Evolutionary conservation across 2,329 filamentous ascomycete genomes (phyloP), one percentile per base, ranked within the genome.

Genomic region (Tolypocladium pustulatum): DNA sequence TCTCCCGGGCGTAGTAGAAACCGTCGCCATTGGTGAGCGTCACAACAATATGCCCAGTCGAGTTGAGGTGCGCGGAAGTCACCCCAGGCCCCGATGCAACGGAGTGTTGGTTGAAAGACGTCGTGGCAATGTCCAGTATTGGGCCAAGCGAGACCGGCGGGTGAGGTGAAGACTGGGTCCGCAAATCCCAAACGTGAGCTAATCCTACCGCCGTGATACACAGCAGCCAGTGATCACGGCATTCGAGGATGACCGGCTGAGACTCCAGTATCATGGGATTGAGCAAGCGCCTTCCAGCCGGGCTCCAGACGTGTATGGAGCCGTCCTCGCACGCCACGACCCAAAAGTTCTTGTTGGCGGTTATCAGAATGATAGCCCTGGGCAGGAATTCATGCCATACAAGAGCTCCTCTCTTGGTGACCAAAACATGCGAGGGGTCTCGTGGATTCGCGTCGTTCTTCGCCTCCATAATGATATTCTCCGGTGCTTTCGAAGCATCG

Each of bases 331-430:
- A 97, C 12, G 89, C 92, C 20, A 88, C 93, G 0, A 90, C 88
- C 89, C 94, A 99, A 69, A 97, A 92, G 64, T 89, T 86, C 65
- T 88, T 86, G 71, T 91, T 97, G 2, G 91, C 95, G 0, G 93
- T 94, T 1, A 95, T 87, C 1, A 97, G 81, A n/a, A 99, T 82
- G 30, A 96, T 89, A 7, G 91, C 85, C 60, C 88, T 83, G 0
- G 93, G 92, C 17, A 99, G 76, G 66, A 90, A 99, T 68, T 99
- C 95, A 67, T 97, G 90, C 94, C 95, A 99, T 4, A 97, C 73
- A 1, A 88, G 78, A 58, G 87, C 85, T 5, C 91, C 91, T 58
- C 90, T 85, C 69, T 91, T 93, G 2, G 86, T 89, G 43, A 94
- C 86, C 6, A 85, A 89, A 49, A 99, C 84, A 38, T 90, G 86